phyloP scores from a whole-genome alignment of 345 rosid genomes.

The Passiflora organensis region DNA sequence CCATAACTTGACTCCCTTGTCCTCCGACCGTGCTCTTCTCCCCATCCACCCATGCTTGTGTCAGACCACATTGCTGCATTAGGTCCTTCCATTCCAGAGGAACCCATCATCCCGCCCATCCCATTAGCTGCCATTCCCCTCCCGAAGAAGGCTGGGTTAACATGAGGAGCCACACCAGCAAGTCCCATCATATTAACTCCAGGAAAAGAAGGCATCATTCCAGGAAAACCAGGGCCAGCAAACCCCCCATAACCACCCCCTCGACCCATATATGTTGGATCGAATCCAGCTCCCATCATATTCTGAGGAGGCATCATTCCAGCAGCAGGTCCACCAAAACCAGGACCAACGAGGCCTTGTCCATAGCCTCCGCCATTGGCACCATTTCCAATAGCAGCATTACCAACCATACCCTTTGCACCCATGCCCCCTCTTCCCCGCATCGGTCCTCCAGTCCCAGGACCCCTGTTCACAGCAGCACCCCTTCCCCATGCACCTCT shows the following conservation, averaged over 20 bases:
- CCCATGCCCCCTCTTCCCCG: constrained; percentile 61
- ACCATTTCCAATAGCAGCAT: constrained; percentile 56
- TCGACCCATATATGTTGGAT: constrained; percentile 71
- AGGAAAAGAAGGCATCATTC: constrained; percentile 72
- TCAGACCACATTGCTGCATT: constrained; percentile 71
- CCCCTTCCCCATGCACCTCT: constrained; percentile 78
- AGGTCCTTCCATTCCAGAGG: constrained; percentile 64
- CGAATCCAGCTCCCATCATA: constrained; percentile 77
- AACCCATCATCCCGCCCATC: constrained; percentile 59
- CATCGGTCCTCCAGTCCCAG: constrained; percentile 68
- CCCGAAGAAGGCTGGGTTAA: constrained; percentile 77
- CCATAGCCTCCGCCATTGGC: constrained; percentile 55
- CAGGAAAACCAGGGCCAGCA: constrained; percentile 71
- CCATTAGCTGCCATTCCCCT: constrained; percentile 62
- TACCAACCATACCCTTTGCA: constrained; percentile 59
- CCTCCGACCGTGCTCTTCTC: constrained; percentile 67
- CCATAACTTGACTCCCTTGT: constrained; percentile 81
- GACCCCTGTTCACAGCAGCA: constrained; percentile 20
- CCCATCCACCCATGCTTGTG: constrained; percentile 70
- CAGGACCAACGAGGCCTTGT: constrained; percentile 60
- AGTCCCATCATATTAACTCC: constrained; percentile 70
- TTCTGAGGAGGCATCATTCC: constrained; percentile 74
- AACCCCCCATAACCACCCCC: constrained; percentile 74
- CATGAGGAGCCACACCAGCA: constrained; percentile 85
- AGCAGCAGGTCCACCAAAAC: constrained; percentile 53